These are phyloP conservation scores for Backusella parvicylindrica DNA, from an alignment of 192 early-diverging fungal genomes.

Conservation along the genomic window DNA sequence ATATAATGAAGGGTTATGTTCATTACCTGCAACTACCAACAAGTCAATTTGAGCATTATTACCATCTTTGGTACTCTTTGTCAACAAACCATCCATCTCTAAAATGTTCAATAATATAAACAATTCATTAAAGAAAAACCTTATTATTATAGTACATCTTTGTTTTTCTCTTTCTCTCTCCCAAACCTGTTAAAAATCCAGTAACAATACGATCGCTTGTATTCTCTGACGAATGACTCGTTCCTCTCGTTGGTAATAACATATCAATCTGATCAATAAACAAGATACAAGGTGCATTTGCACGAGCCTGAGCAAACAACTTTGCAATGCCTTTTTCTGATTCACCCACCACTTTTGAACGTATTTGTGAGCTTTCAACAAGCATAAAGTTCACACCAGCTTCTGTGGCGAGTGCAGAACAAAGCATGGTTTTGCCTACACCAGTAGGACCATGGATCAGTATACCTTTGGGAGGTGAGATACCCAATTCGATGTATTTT, in stretches of 20 bases:
- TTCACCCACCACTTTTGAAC: constrained; percentile 93
- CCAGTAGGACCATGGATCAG: constrained; percentile 88
- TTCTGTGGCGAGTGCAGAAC: constrained; percentile 77
- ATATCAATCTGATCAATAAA: constrained; percentile 93
- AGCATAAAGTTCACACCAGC: constrained; percentile 80
- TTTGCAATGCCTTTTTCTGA: constrained; percentile 82
- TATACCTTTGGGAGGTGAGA: constrained; percentile 74
- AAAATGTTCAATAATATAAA: neutral
- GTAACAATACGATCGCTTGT: constrained; percentile 89
- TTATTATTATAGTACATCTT: neutral
- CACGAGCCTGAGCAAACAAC: constrained; percentile 80
- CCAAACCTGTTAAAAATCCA: constrained; percentile 68
- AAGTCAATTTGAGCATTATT: constrained; percentile 49
- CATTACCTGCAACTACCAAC: constrained; percentile 66
- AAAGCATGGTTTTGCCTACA: constrained; percentile 87
- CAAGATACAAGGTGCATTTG: constrained; percentile 83
- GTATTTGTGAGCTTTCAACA: constrained; percentile 80
- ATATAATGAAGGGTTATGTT: neutral
- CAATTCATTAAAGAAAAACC: neutral
- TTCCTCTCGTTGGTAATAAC: constrained; percentile 72
- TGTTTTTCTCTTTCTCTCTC: neutral
- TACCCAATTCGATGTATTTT: constrained; percentile 54
- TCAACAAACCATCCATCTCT: constrained; percentile 79
- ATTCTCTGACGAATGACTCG: constrained; percentile 69
- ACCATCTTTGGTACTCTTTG: constrained; percentile 17